Evolutionary conservation across 495 filamentous ascomycete species (phyloP), one percentile per base, ranked within the genome.

Genomic region (Xylona heveae): DNA sequence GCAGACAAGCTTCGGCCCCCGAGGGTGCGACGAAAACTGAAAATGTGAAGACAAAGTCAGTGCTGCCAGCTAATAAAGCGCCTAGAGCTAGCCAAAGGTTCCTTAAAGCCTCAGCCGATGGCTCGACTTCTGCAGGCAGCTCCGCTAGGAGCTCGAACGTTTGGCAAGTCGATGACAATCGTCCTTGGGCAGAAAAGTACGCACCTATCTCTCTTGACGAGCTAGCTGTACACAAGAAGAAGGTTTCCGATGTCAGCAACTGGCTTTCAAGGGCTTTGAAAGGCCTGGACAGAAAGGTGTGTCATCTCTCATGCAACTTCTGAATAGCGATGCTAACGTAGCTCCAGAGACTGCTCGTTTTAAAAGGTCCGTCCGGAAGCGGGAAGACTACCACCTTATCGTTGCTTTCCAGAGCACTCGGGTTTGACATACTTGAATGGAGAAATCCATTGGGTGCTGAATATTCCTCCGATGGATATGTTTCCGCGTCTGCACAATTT

Each of bases 341-440:
- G 45, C 53, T 59, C 35, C 56, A 85, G 60, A 65, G 73, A 46
- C 45, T 94, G 23, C 62, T 95, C 24, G 57, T 95, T 21, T 53
- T 99, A 8, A 90, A 80, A 45, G 90, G 90, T 9, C 69, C 80
- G n/a, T 83, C 90, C 13, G 90, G 90, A 7, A 71, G 74, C 16
- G 90, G 84, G 5, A 99, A 99, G 51, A 93, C 85, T 1, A 77
- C 82, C 5, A 85, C 85, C 0, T 45, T 95, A 16, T 68, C 63
- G 15, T 56, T 82, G 4, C 59, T 99, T 24, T 72, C 83, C 2
- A 62, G 69, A 33, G 63, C 68, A 9, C 49, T 94, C 49, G 63
- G 56, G 2, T 73, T 76, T 34, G 65, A 83, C 14, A 50, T 94
- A 7, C 49, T 80, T 16, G 90, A 99, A 52, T 99, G 90, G 90